phyloP scores from a whole-genome alignment of 345 rosid species.

The Noccaea bulbosa region DNA sequence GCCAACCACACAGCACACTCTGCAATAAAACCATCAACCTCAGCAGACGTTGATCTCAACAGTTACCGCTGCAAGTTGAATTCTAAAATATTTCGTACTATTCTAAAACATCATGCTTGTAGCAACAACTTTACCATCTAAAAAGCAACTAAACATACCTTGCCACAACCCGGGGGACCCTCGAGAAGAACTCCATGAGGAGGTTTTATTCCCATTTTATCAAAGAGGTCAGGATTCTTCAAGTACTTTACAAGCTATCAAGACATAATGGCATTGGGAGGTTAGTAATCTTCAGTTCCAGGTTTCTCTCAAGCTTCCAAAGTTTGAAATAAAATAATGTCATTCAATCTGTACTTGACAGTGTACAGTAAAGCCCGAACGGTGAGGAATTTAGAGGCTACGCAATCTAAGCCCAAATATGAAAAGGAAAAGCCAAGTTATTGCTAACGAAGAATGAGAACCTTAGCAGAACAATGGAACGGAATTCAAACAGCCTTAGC shows the following conservation, averaged over 20 bases:
- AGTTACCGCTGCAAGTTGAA: constrained; percentile 11
- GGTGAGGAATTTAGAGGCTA: constrained; percentile 9
- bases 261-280: constrained; percentile 27
- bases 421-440: constrained; percentile 14
- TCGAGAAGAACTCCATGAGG: constrained; percentile 97
- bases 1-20: constrained; percentile 1
- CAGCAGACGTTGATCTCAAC: constrained; percentile 5
- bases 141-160: too few relatives aligned
- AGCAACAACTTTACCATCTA: too few relatives aligned
- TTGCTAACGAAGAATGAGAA: constrained; percentile 7
- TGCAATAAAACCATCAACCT: constrained; percentile 5
- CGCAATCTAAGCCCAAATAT: constrained; percentile 2
- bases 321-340: background rate
- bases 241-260: constrained; percentile 84
- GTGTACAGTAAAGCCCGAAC: constrained; percentile 2
- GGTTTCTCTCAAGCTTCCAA: constrained; percentile 13
- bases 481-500: background rate
- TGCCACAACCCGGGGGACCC: constrained; percentile 98
- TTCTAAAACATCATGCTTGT: constrained; percentile 4
- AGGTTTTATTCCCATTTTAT: constrained; percentile 92
- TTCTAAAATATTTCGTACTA: background rate
- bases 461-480: background rate
- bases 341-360: constrained; percentile 9
- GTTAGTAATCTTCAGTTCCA: constrained; percentile 27
- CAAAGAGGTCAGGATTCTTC: constrained; percentile 95